These are phyloP conservation scores for Syncephalastrum sp. DNA, from an alignment of 371 early-diverging fungal species.

Conservation along the genomic window DNA sequence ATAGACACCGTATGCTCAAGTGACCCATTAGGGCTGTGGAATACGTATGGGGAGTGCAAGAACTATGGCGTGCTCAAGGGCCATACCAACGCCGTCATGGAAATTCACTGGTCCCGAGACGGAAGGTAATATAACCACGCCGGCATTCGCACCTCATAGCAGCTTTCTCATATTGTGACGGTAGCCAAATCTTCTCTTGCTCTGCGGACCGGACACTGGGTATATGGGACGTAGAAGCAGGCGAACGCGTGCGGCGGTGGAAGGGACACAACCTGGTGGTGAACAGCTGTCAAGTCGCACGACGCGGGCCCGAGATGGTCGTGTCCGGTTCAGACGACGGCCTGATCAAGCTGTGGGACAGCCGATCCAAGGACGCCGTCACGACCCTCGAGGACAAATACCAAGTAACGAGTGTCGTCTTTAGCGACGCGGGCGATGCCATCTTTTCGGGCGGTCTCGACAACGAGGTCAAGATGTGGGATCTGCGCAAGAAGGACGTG, in stretches of 20 bases:
- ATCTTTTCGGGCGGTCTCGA: conserved; percentile 91
- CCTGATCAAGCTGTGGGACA: conserved; percentile 74
- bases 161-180: not conserved
- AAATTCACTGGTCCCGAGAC: conserved; percentile 90
- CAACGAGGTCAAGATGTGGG: conserved; percentile 88
- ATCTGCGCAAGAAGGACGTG: conserved; percentile 73
- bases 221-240: conserved; percentile 80
- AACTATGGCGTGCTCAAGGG: conserved; percentile 88
- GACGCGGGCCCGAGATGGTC: conserved; percentile 66
- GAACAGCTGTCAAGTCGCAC: conserved; percentile 67
- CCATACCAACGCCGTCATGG: conserved; percentile 83
- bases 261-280: conserved; percentile 78
- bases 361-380: conserved; percentile 72
- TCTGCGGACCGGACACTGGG: conserved; percentile 72
- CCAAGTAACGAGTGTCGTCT: conserved; percentile 81
- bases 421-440: conserved; percentile 76
- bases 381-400: conserved; percentile 68
- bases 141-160: not conserved
- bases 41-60: conserved; percentile 84
- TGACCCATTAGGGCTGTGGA: conserved; percentile 77
- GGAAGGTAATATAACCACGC: conserved; percentile 46
- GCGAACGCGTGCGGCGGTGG: conserved; percentile 70
- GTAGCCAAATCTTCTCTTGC: conserved; percentile 67
- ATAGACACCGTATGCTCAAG: not conserved
- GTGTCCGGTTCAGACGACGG: conserved; percentile 82